Percentiles rank a stretch among this genome's conserved stretches.
These are phyloP conservation scores for Blastomyces silverae DNA, from an alignment of 2,329 filamentous ascomycete species.

Conservation along the genomic window DNA sequence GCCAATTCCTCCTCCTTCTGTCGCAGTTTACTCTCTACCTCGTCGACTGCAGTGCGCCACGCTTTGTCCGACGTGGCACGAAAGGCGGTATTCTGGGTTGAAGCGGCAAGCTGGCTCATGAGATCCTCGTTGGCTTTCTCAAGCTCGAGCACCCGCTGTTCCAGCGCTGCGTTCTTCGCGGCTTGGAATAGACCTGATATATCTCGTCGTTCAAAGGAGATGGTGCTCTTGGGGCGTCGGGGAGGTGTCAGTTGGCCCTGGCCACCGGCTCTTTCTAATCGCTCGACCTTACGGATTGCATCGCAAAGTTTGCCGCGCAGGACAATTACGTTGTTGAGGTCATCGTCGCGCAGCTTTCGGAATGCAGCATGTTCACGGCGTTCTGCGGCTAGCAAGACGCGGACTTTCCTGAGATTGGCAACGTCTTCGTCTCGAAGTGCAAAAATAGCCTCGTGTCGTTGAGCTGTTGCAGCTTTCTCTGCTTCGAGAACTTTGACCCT, in stretches of 20 bases:
- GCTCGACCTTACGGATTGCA: constrained; percentile 34
- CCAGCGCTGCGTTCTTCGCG: constrained; percentile 39
- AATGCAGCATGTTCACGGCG: constrained; percentile 37
- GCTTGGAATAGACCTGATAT: constrained; percentile 39
- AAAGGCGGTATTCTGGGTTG: constrained; percentile 7
- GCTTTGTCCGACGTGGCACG: constrained; percentile 2
- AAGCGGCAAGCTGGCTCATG: constrained; percentile 24
- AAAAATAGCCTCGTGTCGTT: constrained; percentile 38
- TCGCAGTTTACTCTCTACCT: constrained; percentile 12
- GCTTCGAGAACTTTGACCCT: constrained; percentile 32
- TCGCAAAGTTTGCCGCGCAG: constrained; percentile 38
- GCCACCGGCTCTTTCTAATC: constrained; percentile 20
- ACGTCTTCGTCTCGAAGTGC: constrained; percentile 40
- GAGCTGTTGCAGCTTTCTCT: constrained; percentile 34
- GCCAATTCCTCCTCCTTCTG: constrained; percentile 14
- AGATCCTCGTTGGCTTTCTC: constrained; percentile 38
- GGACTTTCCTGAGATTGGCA: constrained; percentile 40
- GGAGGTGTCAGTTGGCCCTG: constrained; percentile 19
- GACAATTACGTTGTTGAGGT: constrained; percentile 37
- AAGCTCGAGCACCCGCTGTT: constrained; percentile 40
- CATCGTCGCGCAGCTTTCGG: constrained; percentile 38
- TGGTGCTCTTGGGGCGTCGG: constrained; percentile 28
- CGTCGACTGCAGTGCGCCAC: constrained; percentile 9
- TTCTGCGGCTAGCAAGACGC: constrained; percentile 36
- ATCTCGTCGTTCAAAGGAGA: constrained; percentile 29